Percentiles rank a stretch among this genome's conserved stretches.
Evolutionary conservation across 78 protist genomes (phyloP).

Genomic region (Dictyostelium intermedium): DNA sequence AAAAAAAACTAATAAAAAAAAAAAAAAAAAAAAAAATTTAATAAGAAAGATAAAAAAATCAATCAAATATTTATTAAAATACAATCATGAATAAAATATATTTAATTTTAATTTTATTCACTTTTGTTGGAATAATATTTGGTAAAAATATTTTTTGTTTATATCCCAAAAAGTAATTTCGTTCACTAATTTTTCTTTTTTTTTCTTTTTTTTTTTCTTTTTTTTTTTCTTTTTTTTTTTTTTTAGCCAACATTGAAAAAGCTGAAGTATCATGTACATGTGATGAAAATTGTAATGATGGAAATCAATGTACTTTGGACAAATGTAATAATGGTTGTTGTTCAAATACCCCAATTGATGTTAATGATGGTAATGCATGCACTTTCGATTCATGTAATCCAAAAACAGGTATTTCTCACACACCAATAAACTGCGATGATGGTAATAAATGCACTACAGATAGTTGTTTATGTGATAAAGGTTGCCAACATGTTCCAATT

Average conservation of each 20-base stretch:
- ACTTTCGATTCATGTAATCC: no score
- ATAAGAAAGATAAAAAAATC: no score
- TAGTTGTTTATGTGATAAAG: slow-evolving; percentile 21
- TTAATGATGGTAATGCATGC: background rate
- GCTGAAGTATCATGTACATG: background rate
- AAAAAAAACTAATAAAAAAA: no score
- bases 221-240: background rate
- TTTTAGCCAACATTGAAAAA: background rate
- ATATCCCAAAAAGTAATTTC: no score
- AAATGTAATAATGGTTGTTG: slow-evolving; percentile 23
- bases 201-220: background rate
- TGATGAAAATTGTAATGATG: slow-evolving; percentile 34
- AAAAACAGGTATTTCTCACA: background rate
- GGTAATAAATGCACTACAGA: slow-evolving; percentile 39
- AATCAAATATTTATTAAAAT: no score
- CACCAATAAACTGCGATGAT: slow-evolving; percentile 8
- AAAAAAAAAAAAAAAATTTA: no score
- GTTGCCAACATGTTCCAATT: slow-evolving; percentile 13
- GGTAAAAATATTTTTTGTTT: no score
- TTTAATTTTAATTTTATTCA: no score
- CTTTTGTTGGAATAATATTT: no score
- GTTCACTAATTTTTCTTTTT: no score
- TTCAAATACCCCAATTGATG: background rate
- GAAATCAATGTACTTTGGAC: slow-evolving; percentile 46
- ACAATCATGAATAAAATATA: no score